Conservation (phyloP, 441 rosid genomes). For the Cnidoscolus chayamansa region DNA sequence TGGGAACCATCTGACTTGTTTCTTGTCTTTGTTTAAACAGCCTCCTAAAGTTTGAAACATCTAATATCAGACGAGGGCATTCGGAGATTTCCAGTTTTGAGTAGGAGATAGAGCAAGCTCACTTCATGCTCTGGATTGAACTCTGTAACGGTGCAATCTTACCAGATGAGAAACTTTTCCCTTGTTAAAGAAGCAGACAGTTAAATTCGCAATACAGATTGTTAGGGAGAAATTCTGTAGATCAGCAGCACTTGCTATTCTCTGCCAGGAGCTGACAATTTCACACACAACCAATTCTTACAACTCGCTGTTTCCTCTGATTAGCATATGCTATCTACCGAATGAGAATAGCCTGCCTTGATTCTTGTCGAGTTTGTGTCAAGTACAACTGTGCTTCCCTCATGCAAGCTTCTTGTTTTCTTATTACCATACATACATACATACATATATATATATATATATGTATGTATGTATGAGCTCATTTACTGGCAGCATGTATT, state of each 20-base stretch:
- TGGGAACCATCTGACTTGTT: constrained; percentile 17
- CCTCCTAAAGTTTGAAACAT: constrained; percentile 51
- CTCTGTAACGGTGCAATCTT: constrained; percentile 1
- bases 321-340: constrained; percentile 13
- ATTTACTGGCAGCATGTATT: background rate
- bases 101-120: constrained; percentile 22
- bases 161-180: constrained; percentile 1
- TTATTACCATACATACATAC: background rate
- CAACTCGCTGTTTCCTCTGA: constrained; percentile 12
- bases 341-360: constrained; percentile 9
- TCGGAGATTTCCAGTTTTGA: constrained; percentile 10
- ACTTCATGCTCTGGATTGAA: constrained; percentile 11
- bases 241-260: constrained; percentile 17
- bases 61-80: constrained; percentile 27
- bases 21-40: constrained; percentile 32
- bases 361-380: constrained; percentile 26
- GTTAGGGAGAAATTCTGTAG: constrained; percentile 13
- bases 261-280: constrained; percentile 21
- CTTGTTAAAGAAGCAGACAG: constrained; percentile 13
- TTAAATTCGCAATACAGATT: constrained; percentile 13
- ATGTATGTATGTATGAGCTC: background rate
- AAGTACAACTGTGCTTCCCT: constrained; percentile 11
- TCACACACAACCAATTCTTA: constrained; percentile 12
- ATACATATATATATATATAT: too few species aligned
- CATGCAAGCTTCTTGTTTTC: constrained; percentile 9